Percentiles rank a stretch among this genome's conserved stretches.
Evolutionary conservation across 2,329 filamentous ascomycete species (phyloP).

Genomic region (Huntiella moniliformis): DNA sequence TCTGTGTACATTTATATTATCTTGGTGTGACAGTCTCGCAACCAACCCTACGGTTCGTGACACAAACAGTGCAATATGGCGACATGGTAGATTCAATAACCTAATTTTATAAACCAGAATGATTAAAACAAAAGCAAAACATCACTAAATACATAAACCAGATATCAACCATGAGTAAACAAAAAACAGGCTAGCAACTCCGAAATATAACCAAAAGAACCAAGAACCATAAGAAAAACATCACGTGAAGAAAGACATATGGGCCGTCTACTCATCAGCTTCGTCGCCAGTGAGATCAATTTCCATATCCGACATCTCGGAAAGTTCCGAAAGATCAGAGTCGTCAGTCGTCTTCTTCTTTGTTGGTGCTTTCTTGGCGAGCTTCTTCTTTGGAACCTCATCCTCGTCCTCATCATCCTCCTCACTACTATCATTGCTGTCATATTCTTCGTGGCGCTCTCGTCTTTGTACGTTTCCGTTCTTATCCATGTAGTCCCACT

Average conservation of each 20-base stretch:
- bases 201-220: not conserved
- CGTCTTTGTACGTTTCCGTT: slow-evolving; percentile 13
- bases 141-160: no score
- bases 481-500: slow-evolving; percentile 35
- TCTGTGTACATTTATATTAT: no score
- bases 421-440: slow-evolving; percentile 13
- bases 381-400: not conserved
- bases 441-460: slow-evolving; percentile 9
- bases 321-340: slow-evolving; percentile 9
- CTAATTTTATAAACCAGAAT: no score
- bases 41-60: no score
- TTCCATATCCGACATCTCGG: slow-evolving; percentile 11
- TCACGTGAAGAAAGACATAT: no score
- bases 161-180: no score
- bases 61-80: no score
- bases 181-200: not conserved
- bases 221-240: no score
- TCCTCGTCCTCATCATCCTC: slow-evolving; percentile 12
- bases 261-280: not conserved
- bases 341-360: not conserved
- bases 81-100: no score
- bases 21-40: no score
- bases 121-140: no score
- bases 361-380: not conserved
- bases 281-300: slow-evolving; percentile 2